Percentiles rank a stretch among this genome's conserved stretches.
phyloP scores from a whole-genome alignment of 1,284 basidiomycete genomes.

The Rhodotorula sp. region DNA sequence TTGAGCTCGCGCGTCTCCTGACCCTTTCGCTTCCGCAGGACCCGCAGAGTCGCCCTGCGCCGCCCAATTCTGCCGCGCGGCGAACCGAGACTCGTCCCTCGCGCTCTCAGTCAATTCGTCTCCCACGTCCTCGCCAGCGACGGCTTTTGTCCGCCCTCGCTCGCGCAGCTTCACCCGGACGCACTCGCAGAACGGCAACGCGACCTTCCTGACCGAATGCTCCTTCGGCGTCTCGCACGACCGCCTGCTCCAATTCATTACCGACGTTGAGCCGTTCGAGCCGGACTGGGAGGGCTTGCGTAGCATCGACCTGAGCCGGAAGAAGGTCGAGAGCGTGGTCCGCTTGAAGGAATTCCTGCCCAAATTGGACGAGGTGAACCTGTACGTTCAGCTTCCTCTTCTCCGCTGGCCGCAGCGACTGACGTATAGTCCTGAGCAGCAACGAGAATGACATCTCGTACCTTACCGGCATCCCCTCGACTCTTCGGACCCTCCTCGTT shows the following conservation, averaged over 20 bases:
- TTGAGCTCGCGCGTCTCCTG: neutral
- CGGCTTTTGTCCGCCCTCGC: constrained; percentile 20
- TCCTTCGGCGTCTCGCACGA: constrained; percentile 92
- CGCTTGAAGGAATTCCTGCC: constrained; percentile 93
- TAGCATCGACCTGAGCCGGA: constrained; percentile 72
- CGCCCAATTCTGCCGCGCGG: neutral
- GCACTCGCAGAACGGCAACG: constrained; percentile 51
- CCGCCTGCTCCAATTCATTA: constrained; percentile 84
- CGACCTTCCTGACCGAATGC: constrained; percentile 84
- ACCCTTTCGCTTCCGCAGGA: neutral
- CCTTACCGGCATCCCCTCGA: constrained; percentile 77
- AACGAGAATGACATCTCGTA: constrained; percentile 78
- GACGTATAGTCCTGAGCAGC: constrained; percentile 46
- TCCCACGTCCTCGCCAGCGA: neutral
- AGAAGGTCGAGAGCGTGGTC: constrained; percentile 82
- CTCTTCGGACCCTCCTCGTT: constrained; percentile 74
- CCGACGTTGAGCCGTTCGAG: constrained; percentile 91
- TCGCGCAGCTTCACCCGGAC: constrained; percentile 38
- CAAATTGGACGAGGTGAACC: constrained; percentile 68
- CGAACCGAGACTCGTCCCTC: neutral
- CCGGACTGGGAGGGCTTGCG: constrained; percentile 85
- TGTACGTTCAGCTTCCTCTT: constrained; percentile 59
- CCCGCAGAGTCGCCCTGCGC: constrained; percentile 14
- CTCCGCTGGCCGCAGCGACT: neutral
- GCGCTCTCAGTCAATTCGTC: neutral